Base-by-base conservation (phyloP, 2,329 filamentous ascomycete species). In the Pseudogymnoascus sp. region DNA sequence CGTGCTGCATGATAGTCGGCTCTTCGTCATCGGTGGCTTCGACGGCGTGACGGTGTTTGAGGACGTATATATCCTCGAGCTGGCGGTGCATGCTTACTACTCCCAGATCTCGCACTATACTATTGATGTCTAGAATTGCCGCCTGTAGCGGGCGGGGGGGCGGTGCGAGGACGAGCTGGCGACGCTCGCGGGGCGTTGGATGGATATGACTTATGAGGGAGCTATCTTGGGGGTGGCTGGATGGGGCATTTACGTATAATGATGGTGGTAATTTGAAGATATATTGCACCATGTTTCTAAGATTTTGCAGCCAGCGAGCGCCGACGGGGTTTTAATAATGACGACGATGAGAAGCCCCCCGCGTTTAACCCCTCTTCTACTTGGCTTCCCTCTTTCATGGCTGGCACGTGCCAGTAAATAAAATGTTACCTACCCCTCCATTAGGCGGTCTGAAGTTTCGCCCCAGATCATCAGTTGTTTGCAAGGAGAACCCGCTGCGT, bases 81-180 rank as follows among this genome's bases (percentile, higher is more conserved):
- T 89, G 67, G 86, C 84, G 2, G 84, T 88, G 9, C 85, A 88
- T 71, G 82, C 85, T 37, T 89, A 89, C 70, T 89, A 88, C 69
- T 87, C 85, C 64, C 86, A 89, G 73, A 89, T 89, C 69, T 87
- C 84, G 70, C 85, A 88, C 72, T 89, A 88, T 66, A 84, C 78
- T 38, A 88, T 89, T 67, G 84, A 87, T 68, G 83, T 88, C 62
- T 87, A 71, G 58, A 58, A 16, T 32, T 25, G 22, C 22, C 22
- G 22, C 22, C 4, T 25, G 22, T 4, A 25, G 22, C 22, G 22
- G 16, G 25, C 47, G 47, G 43, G 25, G 9, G 25, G 47, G n/a
- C 16, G 30, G 25, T 5, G 25, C 8, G 25, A 30, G 41, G 41
- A 18, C 20, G 20, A 18, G 41, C n/a, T 5, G 8, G 25, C 47